Percentiles rank a stretch among this genome's conserved stretches.
Conservation (phyloP, 108 stramenopile species). For the Asterionellopsis glacialis region DNA sequence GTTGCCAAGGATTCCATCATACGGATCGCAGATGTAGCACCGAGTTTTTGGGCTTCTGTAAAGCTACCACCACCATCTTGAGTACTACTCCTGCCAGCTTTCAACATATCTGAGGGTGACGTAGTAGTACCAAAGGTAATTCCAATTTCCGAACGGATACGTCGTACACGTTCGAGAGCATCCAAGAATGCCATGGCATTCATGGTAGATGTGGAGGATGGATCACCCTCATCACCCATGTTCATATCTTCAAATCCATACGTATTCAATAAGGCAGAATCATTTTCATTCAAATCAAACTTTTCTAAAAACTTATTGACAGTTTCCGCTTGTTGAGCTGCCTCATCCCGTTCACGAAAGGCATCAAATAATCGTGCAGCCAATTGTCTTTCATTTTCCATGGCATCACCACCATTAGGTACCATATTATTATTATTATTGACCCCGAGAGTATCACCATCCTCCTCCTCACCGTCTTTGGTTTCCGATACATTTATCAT, state of each 20-base stretch:
- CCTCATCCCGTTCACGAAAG: constrained; percentile 40
- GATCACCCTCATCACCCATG: constrained; percentile 7
- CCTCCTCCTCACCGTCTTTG: constrained; percentile 1
- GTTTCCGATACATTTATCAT: not conserved
- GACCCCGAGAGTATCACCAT: not conserved
- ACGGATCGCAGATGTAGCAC: constrained; percentile 65
- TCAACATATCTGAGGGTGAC: not conserved
- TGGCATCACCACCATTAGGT: constrained; percentile 19
- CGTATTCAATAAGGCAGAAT: constrained; percentile 67
- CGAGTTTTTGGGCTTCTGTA: constrained; percentile 26
- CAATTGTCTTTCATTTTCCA: constrained; percentile 54
- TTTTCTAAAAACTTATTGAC: constrained; percentile 78
- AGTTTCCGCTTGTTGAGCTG: constrained; percentile 42
- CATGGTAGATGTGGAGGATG: constrained; percentile 21
- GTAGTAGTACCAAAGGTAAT: constrained; percentile 47
- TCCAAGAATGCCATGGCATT: constrained; percentile 65
- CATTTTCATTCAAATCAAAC: constrained; percentile 73
- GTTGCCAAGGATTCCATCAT: constrained; percentile 82
- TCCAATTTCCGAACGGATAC: constrained; percentile 60
- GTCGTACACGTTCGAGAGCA: constrained; percentile 63
- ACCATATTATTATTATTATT: not conserved
- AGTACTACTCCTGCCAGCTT: not conserved
- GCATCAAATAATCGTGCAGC: constrained; percentile 44
- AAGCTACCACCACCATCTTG: not conserved
- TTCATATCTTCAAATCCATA: constrained; percentile 66